Evolutionary conservation across 163 green algal genomes (phyloP).

Genomic region (Chlorella variabilis): DNA sequence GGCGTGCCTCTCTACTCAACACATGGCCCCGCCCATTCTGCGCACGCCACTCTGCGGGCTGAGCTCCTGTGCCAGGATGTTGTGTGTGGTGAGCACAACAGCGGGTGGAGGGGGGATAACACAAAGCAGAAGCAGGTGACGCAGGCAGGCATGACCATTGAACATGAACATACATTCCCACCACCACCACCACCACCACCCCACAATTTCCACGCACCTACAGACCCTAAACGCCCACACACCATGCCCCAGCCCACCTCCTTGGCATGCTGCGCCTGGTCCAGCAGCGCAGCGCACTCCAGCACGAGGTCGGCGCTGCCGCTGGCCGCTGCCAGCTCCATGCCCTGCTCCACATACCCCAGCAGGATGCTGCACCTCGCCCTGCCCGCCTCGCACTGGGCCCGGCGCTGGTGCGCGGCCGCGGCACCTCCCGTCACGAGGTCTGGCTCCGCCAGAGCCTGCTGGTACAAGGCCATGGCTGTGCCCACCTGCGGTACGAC

Average conservation of each 20-base stretch:
- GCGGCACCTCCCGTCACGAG: not conserved
- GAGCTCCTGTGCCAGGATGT: slow-evolving; percentile 50
- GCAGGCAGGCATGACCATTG: too few relatives aligned
- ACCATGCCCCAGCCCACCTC: not conserved
- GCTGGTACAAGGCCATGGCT: not conserved
- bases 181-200: too few relatives aligned
- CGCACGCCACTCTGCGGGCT: not conserved
- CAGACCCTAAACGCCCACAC: not conserved
- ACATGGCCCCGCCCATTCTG: slow-evolving; percentile 1
- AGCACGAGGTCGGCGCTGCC: slow-evolving; percentile 1
- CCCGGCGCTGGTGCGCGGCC: not conserved
- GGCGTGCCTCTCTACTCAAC: too few relatives aligned
- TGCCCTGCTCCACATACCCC: slow-evolving; percentile 7
- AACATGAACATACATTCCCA: too few relatives aligned
- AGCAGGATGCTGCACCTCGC: slow-evolving; percentile 17
- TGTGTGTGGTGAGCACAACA: slow-evolving; percentile 55
- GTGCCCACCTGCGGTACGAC: not conserved
- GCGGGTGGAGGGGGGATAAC: too few relatives aligned
- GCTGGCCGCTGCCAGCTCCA: slow-evolving; percentile 14
- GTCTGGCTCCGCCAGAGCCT: not conserved
- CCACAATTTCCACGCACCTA: not conserved
- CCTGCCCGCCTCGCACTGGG: not conserved
- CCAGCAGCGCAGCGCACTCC: slow-evolving; percentile 33
- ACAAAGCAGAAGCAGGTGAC: too few relatives aligned
- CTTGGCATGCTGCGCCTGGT: slow-evolving; percentile 1